Conservation (phyloP, 2,329 filamentous ascomycete genomes). For the Penicillium italicum region DNA sequence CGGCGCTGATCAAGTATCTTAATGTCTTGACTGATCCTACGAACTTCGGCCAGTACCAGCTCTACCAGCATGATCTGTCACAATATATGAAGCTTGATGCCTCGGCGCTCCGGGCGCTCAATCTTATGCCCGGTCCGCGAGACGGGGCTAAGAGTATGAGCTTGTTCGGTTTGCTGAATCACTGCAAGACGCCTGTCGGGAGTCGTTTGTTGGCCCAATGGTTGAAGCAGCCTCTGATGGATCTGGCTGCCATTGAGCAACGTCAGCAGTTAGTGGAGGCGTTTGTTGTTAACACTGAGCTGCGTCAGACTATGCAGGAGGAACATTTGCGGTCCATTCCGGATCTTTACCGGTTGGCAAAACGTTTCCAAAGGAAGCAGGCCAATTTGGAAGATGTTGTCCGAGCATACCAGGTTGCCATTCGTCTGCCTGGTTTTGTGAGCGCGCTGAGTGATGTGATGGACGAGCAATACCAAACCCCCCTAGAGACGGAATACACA, state of each 20-base stretch:
- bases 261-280: conserved; percentile 93
- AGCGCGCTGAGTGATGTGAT: conserved; percentile 87
- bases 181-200: conserved; percentile 94
- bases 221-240: conserved; percentile 98
- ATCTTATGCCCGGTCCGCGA: conserved; percentile 91
- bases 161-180: conserved; percentile 86
- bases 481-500: conserved; percentile 83
- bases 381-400: conserved; percentile 96
- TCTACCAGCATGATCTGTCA: conserved; percentile 94
- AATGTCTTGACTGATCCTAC: conserved; percentile 83
- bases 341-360: conserved; percentile 87
- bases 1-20: conserved; percentile 91
- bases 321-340: conserved; percentile 90
- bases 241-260: conserved; percentile 78
- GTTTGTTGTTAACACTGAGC: conserved; percentile 86
- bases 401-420: conserved; percentile 88
- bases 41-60: conserved; percentile 94
- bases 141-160: conserved; percentile 99
- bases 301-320: conserved; percentile 94
- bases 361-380: conserved; percentile 87
- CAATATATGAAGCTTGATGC: conserved; percentile 99
- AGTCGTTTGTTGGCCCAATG: conserved; percentile 88
- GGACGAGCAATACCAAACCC: conserved; percentile 87
- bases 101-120: conserved; percentile 86
- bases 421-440: conserved; percentile 85